Conservation (phyloP, 106 monocot genomes). For the Amphibolis antarctica region DNA sequence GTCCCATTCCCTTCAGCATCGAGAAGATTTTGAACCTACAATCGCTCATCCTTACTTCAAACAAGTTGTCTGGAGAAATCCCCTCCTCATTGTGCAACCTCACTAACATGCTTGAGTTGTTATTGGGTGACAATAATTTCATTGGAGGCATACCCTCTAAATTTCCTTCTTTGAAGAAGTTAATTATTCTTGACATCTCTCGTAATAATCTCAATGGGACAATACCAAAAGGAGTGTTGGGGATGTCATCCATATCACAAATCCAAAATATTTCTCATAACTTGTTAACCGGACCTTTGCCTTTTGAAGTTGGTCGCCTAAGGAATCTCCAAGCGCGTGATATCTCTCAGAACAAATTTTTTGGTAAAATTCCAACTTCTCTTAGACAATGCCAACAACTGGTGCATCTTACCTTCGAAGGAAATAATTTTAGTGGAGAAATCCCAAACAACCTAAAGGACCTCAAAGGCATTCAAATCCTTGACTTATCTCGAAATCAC, state of each 20-base stretch:
- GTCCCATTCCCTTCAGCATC: constrained; percentile 3
- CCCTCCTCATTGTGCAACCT: constrained; percentile 8
- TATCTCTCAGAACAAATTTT: constrained; percentile 8
- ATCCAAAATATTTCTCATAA: constrained; percentile 8
- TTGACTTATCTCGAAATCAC: constrained; percentile 12
- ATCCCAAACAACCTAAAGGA: not conserved
- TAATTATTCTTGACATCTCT: constrained; percentile 5
- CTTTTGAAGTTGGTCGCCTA: constrained; percentile 1
- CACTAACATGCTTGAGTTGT: not conserved
- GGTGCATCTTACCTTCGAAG: constrained; percentile 1
- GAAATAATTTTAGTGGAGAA: constrained; percentile 1
- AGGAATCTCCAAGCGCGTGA: constrained; percentile 3
- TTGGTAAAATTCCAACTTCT: not conserved
- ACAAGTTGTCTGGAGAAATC: constrained; percentile 3
- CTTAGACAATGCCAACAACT: constrained; percentile 1
- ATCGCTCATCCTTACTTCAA: not conserved
- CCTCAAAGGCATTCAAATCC: constrained; percentile 1
- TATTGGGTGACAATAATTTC: constrained; percentile 1
- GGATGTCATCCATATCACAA: not conserved
- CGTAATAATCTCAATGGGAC: constrained; percentile 5
- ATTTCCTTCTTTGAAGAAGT: not conserved
- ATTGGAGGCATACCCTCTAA: constrained; percentile 7
- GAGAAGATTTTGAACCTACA: not conserved
- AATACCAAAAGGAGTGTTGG: constrained; percentile 12
- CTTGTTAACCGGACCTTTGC: not conserved